Percentiles rank a stretch among this genome's conserved stretches.
Evolutionary conservation across 257 asterid species (phyloP).

Genomic region (Petunia secreta): DNA sequence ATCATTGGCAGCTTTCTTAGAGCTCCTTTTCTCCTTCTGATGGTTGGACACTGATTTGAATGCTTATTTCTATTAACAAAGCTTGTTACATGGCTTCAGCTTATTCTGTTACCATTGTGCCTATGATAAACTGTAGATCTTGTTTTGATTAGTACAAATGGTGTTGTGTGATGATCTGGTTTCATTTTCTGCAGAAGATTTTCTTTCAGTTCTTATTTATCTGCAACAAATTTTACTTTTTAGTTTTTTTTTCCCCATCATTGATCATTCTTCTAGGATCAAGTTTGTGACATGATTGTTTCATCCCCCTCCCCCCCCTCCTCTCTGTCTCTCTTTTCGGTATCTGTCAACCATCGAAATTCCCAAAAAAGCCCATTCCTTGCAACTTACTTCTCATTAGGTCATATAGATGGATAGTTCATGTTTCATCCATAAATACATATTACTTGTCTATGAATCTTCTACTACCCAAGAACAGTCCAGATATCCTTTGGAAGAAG

Average conservation of each 20-base stretch:
- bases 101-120: background rate
- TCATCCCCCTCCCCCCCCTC: background rate
- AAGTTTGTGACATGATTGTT: background rate
- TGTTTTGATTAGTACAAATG: background rate
- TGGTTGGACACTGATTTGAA: background rate
- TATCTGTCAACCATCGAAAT: background rate
- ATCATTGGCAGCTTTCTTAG: background rate
- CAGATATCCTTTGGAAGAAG: constrained; percentile 14
- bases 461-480: background rate
- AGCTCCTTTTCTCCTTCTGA: background rate
- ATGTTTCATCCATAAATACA: background rate
- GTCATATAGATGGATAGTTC: background rate
- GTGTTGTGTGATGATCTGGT: background rate
- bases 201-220: background rate
- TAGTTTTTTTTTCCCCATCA: background rate
- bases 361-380: background rate
- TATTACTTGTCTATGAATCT: background rate
- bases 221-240: background rate
- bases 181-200: constrained; percentile 4
- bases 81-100: background rate
- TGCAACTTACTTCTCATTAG: background rate
- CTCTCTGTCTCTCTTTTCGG: background rate
- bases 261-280: background rate
- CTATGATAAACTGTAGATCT: background rate
- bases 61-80: constrained; percentile 13